Conservation (phyloP, 495 filamentous ascomycete species). For the Achaetomiella virescens region DNA sequence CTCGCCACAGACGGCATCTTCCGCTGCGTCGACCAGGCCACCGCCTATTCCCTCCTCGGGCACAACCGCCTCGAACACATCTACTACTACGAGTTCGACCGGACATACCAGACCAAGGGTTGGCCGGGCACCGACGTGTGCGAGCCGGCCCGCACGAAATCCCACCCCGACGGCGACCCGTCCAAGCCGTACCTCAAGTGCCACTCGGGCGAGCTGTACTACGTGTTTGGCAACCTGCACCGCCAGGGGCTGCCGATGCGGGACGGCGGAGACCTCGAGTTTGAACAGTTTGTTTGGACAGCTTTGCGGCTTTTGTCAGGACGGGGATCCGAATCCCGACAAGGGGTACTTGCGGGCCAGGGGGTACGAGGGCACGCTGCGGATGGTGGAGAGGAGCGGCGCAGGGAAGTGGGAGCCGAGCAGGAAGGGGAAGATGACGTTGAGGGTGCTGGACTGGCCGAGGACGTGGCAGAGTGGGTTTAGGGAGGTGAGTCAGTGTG, state of each 20-base stretch:
- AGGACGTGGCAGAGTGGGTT: constrained; percentile 16
- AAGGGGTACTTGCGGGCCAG: constrained; percentile 25
- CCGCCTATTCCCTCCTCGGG: constrained; percentile 31
- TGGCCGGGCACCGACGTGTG: constrained; percentile 44
- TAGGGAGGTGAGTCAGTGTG: constrained; percentile 30
- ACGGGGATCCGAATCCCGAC: constrained; percentile 36
- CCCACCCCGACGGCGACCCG: constrained; percentile 41
- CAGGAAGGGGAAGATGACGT: constrained; percentile 18
- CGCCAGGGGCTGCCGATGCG: constrained; percentile 30
- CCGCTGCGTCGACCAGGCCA: constrained; percentile 46
- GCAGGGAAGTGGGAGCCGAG: constrained; percentile 29
- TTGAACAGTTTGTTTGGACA: constrained; percentile 33
- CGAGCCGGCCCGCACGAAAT: constrained; percentile 33
- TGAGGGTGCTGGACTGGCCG: constrained; percentile 35
- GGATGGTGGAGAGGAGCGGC: constrained; percentile 4
- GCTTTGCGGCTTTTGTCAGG: constrained; percentile 33
- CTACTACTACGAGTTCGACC: constrained; percentile 48
- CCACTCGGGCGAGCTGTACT: constrained; percentile 35
- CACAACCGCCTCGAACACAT: constrained; percentile 30
- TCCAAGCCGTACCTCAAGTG: constrained; percentile 28
- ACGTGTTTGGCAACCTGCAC: constrained; percentile 36
- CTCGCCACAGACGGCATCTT: constrained; percentile 46
- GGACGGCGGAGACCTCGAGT: constrained; percentile 33
- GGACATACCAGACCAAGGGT: constrained; percentile 45
- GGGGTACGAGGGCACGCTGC: constrained; percentile 25